A percentile compares a stretch with the other conserved stretches of the same genome.
phyloP scores from a whole-genome alignment of 345 rosid genomes.

The Kernera saxatilis region DNA sequence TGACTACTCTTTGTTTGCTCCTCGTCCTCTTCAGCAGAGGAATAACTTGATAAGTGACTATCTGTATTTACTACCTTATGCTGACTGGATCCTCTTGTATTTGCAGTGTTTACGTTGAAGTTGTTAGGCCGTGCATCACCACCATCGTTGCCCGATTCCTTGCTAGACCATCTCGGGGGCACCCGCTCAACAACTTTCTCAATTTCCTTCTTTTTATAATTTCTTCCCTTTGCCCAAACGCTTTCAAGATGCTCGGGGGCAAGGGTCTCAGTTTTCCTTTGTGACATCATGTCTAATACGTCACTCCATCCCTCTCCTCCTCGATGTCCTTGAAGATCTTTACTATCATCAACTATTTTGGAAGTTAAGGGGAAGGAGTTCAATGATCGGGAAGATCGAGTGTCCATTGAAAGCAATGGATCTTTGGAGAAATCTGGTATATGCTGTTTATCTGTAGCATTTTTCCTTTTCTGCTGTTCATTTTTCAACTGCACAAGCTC shows the following conservation, averaged over 20 bases:
- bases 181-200: conserved; percentile 25
- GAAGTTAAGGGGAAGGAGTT: conserved; percentile 51
- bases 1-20: conserved; percentile 50
- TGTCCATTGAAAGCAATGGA: conserved; percentile 85
- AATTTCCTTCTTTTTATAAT: conserved; percentile 53
- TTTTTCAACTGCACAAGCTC: conserved; percentile 84
- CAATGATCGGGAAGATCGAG: conserved; percentile 72
- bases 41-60: conserved; percentile 33
- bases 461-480: conserved; percentile 39
- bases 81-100: conserved; percentile 24
- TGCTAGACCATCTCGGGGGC: conserved; percentile 29
- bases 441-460: conserved; percentile 37
- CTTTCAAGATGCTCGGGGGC: conserved; percentile 96
- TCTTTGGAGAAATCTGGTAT: conserved; percentile 56
- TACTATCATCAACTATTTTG: conserved; percentile 40
- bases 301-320: conserved; percentile 82
- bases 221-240: conserved; percentile 97
- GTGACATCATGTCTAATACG: conserved; percentile 69
- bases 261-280: conserved; percentile 79
- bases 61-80: conserved; percentile 32
- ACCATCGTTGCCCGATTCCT: conserved; percentile 30
- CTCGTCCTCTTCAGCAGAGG: conserved; percentile 51
- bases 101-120: conserved; percentile 17
- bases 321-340: conserved; percentile 33
- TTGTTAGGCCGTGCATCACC: conserved; percentile 27